Conservation (phyloP, 2,329 filamentous ascomycete species). For the Monosporascus sp. region DNA sequence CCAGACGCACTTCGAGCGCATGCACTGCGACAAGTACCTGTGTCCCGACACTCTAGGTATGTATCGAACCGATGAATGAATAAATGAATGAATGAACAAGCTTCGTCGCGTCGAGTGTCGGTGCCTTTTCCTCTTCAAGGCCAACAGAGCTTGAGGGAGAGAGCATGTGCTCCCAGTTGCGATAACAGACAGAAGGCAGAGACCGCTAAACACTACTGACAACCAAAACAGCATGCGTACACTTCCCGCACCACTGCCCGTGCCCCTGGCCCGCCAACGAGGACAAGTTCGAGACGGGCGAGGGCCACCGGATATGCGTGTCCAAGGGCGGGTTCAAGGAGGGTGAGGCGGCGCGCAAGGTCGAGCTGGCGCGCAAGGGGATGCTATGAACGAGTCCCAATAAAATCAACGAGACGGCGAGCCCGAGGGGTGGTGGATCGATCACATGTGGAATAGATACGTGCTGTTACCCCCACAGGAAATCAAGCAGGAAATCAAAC, state of each 20-base stretch:
- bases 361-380: conserved; percentile 76
- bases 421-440: background rate
- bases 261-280: conserved; percentile 74
- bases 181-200: no score
- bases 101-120: no score
- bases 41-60: conserved; percentile 78
- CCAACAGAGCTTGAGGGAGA: no score
- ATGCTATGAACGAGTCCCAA: conserved; percentile 45
- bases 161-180: no score
- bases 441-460: background rate
- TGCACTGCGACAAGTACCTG: conserved; percentile 88
- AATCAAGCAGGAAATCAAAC: no score
- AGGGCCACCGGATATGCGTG: conserved; percentile 68
- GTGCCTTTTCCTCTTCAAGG: no score
- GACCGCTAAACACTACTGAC: no score
- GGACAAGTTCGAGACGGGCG: conserved; percentile 70
- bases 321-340: conserved; percentile 70
- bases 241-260: conserved; percentile 95
- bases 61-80: no score
- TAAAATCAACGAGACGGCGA: no score
- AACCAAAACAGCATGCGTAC: conserved; percentile 64
- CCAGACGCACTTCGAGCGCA: conserved; percentile 40
- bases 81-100: no score
- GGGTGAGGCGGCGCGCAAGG: conserved; percentile 67
- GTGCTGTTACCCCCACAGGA: no score